Conservation (phyloP, 2,329 filamentous ascomycete species). For the Thelonectria rubi region DNA sequence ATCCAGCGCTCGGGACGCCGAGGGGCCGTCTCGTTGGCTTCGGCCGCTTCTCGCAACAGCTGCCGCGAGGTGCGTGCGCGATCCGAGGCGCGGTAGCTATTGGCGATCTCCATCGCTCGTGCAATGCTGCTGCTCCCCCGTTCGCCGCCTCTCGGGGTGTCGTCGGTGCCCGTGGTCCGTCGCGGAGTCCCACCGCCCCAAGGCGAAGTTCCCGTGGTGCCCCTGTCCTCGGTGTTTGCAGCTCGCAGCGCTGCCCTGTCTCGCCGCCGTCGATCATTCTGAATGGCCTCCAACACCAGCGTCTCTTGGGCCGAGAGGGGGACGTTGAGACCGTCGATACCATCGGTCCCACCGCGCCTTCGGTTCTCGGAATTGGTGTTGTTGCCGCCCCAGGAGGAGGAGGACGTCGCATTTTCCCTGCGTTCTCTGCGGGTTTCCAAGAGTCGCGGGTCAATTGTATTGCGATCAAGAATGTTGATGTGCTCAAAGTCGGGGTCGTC, state of each 20-base stretch:
- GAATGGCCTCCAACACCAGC: conserved; percentile 64
- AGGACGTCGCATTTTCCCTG: conserved; percentile 36
- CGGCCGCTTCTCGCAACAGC: conserved; percentile 43
- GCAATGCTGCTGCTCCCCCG: conserved; percentile 50
- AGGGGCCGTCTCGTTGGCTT: conserved; percentile 22
- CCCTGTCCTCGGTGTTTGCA: conserved; percentile 28
- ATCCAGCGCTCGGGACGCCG: conserved; percentile 46
- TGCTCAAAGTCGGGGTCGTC: conserved; percentile 67
- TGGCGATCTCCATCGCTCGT: conserved; percentile 51
- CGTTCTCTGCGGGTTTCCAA: conserved; percentile 58
- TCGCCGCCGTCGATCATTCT: conserved; percentile 61
- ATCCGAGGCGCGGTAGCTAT: conserved; percentile 49
- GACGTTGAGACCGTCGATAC: conserved; percentile 56
- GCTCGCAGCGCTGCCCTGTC: conserved; percentile 50
- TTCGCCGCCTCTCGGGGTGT: conserved; percentile 44
- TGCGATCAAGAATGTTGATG: conserved; percentile 64
- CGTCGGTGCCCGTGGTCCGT: conserved; percentile 34
- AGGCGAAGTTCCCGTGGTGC: conserved; percentile 20
- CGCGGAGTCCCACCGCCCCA: conserved; percentile 31
- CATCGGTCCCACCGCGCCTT: conserved; percentile 45
- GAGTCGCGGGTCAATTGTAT: conserved; percentile 62
- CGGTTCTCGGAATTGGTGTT: conserved; percentile 38
- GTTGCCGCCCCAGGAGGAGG: conserved; percentile 17
- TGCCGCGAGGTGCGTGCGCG: conserved; percentile 48
- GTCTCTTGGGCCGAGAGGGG: conserved; percentile 65